Percentiles rank a stretch among this genome's conserved stretches.
Conservation (phyloP, 2,329 filamentous ascomycete genomes). For the Penicillium sp. region DNA sequence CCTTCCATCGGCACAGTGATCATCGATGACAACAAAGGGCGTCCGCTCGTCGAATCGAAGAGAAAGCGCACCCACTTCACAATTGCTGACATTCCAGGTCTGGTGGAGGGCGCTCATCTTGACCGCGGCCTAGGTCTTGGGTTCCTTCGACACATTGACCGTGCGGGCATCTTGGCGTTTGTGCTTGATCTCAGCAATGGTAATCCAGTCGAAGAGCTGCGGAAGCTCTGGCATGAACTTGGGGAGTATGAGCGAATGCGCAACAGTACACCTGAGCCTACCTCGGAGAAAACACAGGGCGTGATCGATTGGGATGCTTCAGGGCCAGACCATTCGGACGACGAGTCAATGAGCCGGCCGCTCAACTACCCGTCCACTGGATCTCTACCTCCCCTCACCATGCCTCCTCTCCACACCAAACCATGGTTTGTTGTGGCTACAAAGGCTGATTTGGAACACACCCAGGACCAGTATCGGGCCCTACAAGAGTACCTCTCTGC, state of each 20-base stretch:
- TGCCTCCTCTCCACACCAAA: slow-evolving; percentile 81
- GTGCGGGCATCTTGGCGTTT: slow-evolving; percentile 88
- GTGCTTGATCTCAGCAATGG: slow-evolving; percentile 81
- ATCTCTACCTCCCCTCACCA: slow-evolving; percentile 47
- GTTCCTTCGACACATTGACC: slow-evolving; percentile 91
- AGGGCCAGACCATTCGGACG: slow-evolving; percentile 14
- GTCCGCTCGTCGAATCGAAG: slow-evolving; percentile 56
- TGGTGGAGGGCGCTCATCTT: slow-evolving; percentile 88
- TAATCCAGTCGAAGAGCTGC: slow-evolving; percentile 74
- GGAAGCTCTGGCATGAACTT: slow-evolving; percentile 86
- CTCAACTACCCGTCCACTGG: slow-evolving; percentile 13
- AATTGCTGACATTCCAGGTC: slow-evolving; percentile 90
- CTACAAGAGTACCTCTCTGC: slow-evolving; percentile 69
- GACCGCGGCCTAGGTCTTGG: slow-evolving; percentile 87
- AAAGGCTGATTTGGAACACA: slow-evolving; percentile 79
- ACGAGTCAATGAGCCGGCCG: slow-evolving; percentile 1
- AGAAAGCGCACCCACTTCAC: slow-evolving; percentile 74
- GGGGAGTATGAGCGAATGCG: slow-evolving; percentile 81
- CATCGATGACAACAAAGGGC: slow-evolving; percentile 79
- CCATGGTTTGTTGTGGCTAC: slow-evolving; percentile 96
- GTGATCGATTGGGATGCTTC: slow-evolving; percentile 48
- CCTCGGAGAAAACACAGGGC: slow-evolving; percentile 56
- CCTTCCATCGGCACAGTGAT: slow-evolving; percentile 96
- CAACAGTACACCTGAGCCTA: slow-evolving; percentile 65
- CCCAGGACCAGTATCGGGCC: slow-evolving; percentile 70